Evolutionary conservation across 352 stramenopile species (phyloP).

Genomic region (Pythium oligandrum): DNA sequence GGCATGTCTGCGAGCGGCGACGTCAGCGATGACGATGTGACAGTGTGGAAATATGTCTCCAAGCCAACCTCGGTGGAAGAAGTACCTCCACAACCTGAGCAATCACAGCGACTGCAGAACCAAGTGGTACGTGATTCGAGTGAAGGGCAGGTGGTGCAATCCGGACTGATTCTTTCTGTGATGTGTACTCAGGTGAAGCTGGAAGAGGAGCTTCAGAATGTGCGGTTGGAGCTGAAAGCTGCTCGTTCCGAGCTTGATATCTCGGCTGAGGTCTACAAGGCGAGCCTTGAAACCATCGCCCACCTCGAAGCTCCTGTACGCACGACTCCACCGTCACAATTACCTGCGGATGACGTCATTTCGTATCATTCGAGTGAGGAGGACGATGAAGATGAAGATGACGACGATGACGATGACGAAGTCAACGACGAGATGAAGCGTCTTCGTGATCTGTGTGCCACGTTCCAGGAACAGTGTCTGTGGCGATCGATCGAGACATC

Average conservation of each 20-base stretch:
- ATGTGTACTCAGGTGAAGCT: constrained; percentile 18
- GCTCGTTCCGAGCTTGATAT: constrained; percentile 37
- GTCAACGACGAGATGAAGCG: constrained; percentile 23
- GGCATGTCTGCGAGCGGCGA: not conserved
- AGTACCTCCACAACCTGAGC: not conserved
- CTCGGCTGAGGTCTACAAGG: constrained; percentile 56
- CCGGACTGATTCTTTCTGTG: not conserved
- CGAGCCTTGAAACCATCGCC: constrained; percentile 56
- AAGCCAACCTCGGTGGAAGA: not conserved
- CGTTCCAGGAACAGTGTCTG: constrained; percentile 77
- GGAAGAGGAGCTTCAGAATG: constrained; percentile 23
- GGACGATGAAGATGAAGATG: constrained; percentile 5
- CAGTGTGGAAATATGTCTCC: not conserved
- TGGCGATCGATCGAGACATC: constrained; percentile 65
- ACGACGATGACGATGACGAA: constrained; percentile 1
- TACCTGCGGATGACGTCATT: not conserved
- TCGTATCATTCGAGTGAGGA: constrained; percentile 3
- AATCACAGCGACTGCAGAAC: not conserved
- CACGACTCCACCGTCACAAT: not conserved
- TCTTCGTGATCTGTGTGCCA: constrained; percentile 42
- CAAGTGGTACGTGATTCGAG: not conserved
- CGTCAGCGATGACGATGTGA: not conserved
- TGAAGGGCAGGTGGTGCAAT: constrained; percentile 1
- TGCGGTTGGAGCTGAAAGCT: constrained; percentile 33
- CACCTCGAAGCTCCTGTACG: constrained; percentile 25